phyloP scores from a whole-genome alignment of 2,329 filamentous ascomycete species.

The Paecilomyces formosus region DNA sequence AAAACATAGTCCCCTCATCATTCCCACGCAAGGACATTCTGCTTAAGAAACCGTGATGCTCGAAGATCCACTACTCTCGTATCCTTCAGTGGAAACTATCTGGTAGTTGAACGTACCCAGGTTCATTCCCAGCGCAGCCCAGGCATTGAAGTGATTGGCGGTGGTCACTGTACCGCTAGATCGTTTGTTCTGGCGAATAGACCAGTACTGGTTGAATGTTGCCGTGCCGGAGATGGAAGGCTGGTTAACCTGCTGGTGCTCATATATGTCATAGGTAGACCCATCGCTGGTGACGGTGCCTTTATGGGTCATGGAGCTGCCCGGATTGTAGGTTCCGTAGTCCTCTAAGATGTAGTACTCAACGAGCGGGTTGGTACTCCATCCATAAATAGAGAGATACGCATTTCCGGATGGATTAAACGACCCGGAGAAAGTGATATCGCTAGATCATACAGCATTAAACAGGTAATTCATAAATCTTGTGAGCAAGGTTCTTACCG shows the following conservation, averaged over 20 bases:
- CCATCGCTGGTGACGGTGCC: constrained; percentile 31
- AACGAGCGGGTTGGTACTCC: constrained; percentile 27
- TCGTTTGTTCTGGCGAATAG: constrained; percentile 29
- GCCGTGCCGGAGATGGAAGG: constrained; percentile 32
- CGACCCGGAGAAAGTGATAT: too few species aligned
- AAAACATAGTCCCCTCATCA: too few species aligned
- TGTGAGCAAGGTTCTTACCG: too few species aligned
- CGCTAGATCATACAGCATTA: too few species aligned
- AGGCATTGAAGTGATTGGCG: constrained; percentile 29
- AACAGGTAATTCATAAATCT: too few species aligned
- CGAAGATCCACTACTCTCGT: too few species aligned
- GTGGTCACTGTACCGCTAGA: constrained; percentile 26
- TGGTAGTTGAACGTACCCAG: constrained; percentile 32
- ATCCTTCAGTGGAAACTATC: constrained; percentile 33
- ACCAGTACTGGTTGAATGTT: constrained; percentile 38
- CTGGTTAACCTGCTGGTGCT: constrained; percentile 26
- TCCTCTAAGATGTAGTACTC: constrained; percentile 31
- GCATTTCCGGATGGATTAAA: too few species aligned
- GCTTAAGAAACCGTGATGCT: too few species aligned
- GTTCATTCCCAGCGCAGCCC: constrained; percentile 22
- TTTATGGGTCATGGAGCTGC: constrained; percentile 15
- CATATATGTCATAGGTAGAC: constrained; percentile 30
- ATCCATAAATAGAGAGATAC: constrained; percentile 28
- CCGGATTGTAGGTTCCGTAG: constrained; percentile 23
- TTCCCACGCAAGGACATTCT: too few species aligned